Conservation (phyloP, 2,329 filamentous ascomycete species). For the Pyricularia sp. region DNA sequence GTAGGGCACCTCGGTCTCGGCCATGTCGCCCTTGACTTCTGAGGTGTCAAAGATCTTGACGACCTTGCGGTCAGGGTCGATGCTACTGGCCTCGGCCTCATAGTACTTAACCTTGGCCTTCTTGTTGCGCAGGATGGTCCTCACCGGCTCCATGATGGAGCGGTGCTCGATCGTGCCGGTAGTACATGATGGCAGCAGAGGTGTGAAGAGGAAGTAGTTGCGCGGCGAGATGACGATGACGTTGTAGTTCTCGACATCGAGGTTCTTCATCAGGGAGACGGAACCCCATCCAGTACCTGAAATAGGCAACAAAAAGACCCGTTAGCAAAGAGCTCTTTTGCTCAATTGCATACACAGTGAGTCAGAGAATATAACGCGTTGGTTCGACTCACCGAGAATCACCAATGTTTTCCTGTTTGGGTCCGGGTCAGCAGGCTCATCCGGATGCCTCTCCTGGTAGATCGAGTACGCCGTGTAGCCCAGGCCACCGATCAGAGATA, state of each 20-base stretch:
- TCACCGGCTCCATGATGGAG: constrained; percentile 98
- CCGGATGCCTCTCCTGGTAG: constrained; percentile 73
- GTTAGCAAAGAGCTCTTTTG: constrained; percentile 11
- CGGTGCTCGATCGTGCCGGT: constrained; percentile 97
- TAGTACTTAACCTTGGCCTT: constrained; percentile 91
- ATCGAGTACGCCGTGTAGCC: constrained; percentile 72
- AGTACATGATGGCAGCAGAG: constrained; percentile 92
- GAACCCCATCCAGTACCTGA: constrained; percentile 91
- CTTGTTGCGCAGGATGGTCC: constrained; percentile 92
- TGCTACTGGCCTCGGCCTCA: constrained; percentile 93
- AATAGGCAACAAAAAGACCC: constrained; percentile 7
- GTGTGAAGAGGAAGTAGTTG: constrained; percentile 99
- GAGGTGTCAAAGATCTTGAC: constrained; percentile 88
- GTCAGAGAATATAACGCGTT: constrained; percentile 6
- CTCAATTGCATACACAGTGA: neutral
- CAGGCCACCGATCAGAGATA: constrained; percentile 60
- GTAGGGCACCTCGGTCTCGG: constrained; percentile 83
- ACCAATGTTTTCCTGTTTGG: constrained; percentile 95
- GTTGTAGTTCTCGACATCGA: constrained; percentile 99
- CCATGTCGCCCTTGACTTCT: constrained; percentile 76
- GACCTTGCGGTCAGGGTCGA: constrained; percentile 85
- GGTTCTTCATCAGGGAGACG: constrained; percentile 93
- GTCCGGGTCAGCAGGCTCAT: constrained; percentile 69
- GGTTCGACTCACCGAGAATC: constrained; percentile 61
- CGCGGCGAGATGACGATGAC: constrained; percentile 94